These are phyloP conservation scores for Candida caryicola DNA, from an alignment of 805 yeast genomes.

Conservation along the genomic window DNA sequence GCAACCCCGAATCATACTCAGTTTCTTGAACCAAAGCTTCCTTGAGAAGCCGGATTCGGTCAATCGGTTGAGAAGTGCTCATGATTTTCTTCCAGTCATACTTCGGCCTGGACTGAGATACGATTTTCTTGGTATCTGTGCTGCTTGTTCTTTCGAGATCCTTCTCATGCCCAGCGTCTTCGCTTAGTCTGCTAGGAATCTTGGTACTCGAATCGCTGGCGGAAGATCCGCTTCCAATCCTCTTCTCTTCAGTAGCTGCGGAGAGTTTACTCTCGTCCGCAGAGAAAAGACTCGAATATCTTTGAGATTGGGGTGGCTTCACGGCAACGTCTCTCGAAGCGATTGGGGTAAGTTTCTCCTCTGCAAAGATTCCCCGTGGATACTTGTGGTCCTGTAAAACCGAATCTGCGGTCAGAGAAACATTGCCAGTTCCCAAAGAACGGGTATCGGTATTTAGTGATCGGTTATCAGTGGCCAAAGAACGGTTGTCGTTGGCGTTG, in stretches of 20 bases:
- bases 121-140: conserved; percentile 3
- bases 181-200: neutral
- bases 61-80: conserved; percentile 39
- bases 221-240: neutral
- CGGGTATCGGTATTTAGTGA: conserved; percentile 1
- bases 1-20: conserved; percentile 55
- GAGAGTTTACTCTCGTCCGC: neutral
- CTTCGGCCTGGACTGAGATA: conserved; percentile 25
- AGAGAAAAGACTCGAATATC: conserved; percentile 25
- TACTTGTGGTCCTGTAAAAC: conserved; percentile 22
- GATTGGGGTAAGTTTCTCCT: conserved; percentile 25
- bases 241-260: neutral
- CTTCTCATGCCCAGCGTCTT: neutral
- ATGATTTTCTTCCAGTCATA: conserved; percentile 43
- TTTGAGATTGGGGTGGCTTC: conserved; percentile 12
- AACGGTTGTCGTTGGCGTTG: neutral
- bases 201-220: neutral
- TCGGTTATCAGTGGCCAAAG: neutral
- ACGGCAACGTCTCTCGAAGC: conserved; percentile 8
- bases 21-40: conserved; percentile 43
- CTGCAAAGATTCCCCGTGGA: conserved; percentile 20
- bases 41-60: conserved; percentile 40
- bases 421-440: neutral
- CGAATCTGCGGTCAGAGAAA: conserved; percentile 18
- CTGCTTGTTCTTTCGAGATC: neutral